phyloP scores from a whole-genome alignment of 495 filamentous ascomycete species.

The Trichocladium uniseriatum region DNA sequence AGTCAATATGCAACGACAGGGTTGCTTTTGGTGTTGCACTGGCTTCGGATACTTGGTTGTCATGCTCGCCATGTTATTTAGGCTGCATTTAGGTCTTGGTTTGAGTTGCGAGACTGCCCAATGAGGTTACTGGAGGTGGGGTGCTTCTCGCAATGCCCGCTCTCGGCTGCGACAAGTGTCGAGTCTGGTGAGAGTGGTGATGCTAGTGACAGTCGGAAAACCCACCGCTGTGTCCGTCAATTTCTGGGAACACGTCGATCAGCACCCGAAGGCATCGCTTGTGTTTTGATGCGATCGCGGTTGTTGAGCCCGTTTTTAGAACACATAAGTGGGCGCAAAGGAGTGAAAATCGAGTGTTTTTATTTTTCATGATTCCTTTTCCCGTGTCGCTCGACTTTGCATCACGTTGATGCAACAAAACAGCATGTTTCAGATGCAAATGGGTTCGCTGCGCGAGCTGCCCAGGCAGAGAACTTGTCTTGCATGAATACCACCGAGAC shows the following conservation, averaged over 20 bases:
- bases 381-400: neutral
- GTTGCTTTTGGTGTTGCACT: no score
- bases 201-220: no score
- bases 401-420: conserved; percentile 13
- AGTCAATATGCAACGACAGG: no score
- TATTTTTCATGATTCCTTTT: no score
- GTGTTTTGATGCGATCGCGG: no score
- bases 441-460: neutral
- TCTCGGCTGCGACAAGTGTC: neutral
- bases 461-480: neutral
- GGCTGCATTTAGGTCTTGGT: conserved; percentile 5
- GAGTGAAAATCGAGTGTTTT: no score
- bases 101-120: conserved; percentile 7
- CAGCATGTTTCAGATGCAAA: conserved; percentile 14
- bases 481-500: neutral
- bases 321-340: neutral
- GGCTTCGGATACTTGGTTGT: neutral
- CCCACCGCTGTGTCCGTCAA: no score
- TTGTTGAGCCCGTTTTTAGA: no score
- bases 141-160: neutral
- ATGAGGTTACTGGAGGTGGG: conserved; percentile 2
- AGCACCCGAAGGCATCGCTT: no score
- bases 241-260: no score
- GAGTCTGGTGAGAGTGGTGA: no score
- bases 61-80: conserved; percentile 1